Evolutionary conservation across 805 yeast species (phyloP).

Genomic region (Debaryomyces castellii): DNA sequence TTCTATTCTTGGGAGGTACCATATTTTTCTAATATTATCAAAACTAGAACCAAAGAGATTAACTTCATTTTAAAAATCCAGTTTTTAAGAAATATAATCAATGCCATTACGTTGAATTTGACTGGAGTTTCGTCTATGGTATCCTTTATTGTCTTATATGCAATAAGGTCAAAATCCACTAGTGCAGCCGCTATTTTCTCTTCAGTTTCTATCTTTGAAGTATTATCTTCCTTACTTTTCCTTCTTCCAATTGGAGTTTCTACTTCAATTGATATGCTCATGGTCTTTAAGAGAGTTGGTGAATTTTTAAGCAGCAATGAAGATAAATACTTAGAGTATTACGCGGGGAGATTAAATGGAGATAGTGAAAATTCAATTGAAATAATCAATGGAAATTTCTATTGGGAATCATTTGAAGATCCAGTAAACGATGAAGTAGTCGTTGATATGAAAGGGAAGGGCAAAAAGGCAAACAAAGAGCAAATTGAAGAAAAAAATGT

Average conservation of each 20-base stretch:
- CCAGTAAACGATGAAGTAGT: conserved; percentile 12
- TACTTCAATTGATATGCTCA: conserved; percentile 61
- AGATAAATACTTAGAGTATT: neutral
- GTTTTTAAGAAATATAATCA: conserved; percentile 54
- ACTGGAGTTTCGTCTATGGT: conserved; percentile 71
- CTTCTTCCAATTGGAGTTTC: conserved; percentile 66
- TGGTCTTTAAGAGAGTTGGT: conserved; percentile 58
- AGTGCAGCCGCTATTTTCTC: conserved; percentile 63
- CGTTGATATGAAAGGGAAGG: conserved; percentile 4
- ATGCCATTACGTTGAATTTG: conserved; percentile 61
- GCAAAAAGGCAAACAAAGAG: conserved; percentile 17
- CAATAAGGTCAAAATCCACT: conserved; percentile 18
- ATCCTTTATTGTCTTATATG: conserved; percentile 33
- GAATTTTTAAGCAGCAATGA: conserved; percentile 31
- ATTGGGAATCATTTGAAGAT: conserved; percentile 48
- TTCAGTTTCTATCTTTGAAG: conserved; percentile 62
- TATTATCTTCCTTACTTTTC: conserved; percentile 56
- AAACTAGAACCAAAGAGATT: conserved; percentile 60
- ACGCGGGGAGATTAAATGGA: neutral
- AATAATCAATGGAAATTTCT: conserved; percentile 54
- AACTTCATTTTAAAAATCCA: conserved; percentile 57
- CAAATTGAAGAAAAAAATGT: conserved; percentile 4
- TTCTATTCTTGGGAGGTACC: conserved; percentile 88
- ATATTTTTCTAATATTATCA: conserved; percentile 54
- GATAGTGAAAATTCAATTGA: conserved; percentile 39